phyloP scores from a whole-genome alignment of 345 rosid species.

The Turnera subulata region DNA sequence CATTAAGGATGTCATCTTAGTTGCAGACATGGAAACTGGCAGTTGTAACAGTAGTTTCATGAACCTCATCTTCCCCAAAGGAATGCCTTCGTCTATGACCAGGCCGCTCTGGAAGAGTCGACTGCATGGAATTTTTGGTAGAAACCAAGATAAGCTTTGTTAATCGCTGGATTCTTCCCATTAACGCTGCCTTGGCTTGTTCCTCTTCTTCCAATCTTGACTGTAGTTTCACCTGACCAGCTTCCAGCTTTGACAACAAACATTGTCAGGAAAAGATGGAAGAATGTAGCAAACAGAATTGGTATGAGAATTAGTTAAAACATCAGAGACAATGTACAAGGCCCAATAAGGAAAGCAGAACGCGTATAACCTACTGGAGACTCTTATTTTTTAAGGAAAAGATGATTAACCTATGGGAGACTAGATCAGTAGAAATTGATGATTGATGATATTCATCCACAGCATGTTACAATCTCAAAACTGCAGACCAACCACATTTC shows the following conservation, averaged over 20 bases:
- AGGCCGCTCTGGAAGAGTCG: slow-evolving; percentile 47
- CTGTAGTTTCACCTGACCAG: slow-evolving; percentile 66
- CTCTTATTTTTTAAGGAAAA: too few relatives aligned
- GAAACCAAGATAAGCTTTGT: slow-evolving; percentile 70
- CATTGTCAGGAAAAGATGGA: too few relatives aligned
- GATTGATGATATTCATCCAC: too few relatives aligned
- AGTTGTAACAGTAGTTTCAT: slow-evolving; percentile 1
- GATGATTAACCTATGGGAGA: too few relatives aligned
- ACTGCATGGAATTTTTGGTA: slow-evolving; percentile 54
- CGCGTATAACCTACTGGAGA: too few relatives aligned
- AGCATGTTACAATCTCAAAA: too few relatives aligned
- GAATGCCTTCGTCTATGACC: slow-evolving; percentile 63
- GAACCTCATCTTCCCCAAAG: slow-evolving; percentile 77
- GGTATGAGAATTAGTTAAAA: slow-evolving; percentile 1
- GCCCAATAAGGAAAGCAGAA: too few relatives aligned
- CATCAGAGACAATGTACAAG: too few relatives aligned
- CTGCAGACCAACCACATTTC: too few relatives aligned
- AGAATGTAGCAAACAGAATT: not conserved
- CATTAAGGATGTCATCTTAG: slow-evolving; percentile 4
- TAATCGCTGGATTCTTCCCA: slow-evolving; percentile 71
- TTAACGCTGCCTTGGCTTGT: slow-evolving; percentile 62
- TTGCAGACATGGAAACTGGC: slow-evolving; percentile 5
- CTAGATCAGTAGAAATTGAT: too few relatives aligned
- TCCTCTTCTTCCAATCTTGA: slow-evolving; percentile 74
- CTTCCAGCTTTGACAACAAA: slow-evolving; percentile 49